Percentiles rank a stretch among this genome's conserved stretches.
These are phyloP conservation scores for Alternaria angustiovoidea DNA, from an alignment of 2,329 filamentous ascomycete genomes.

Conservation along the genomic window DNA sequence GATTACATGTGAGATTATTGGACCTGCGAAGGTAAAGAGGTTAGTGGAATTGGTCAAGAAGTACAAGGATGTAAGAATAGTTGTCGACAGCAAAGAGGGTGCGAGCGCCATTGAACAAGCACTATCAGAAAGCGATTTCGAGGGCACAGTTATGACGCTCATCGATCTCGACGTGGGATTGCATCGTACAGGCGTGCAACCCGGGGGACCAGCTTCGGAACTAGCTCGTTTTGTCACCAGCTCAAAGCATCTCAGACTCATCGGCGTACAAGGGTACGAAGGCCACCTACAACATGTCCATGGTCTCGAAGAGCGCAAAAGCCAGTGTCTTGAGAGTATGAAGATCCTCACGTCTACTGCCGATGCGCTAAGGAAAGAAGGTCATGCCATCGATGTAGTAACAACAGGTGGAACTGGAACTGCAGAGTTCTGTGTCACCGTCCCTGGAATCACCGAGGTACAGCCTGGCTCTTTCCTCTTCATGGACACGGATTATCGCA, in stretches of 20 bases:
- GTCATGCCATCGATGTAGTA: slow-evolving; percentile 59
- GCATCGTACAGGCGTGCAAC: slow-evolving; percentile 59
- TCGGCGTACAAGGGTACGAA: slow-evolving; percentile 63
- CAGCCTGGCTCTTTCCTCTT: slow-evolving; percentile 65
- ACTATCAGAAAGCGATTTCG: slow-evolving; percentile 47
- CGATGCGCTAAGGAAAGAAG: slow-evolving; percentile 52
- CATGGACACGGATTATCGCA: slow-evolving; percentile 66
- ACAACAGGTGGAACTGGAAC: slow-evolving; percentile 64
- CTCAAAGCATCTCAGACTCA: slow-evolving; percentile 53
- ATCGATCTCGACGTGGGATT: slow-evolving; percentile 62
- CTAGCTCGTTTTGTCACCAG: slow-evolving; percentile 53
- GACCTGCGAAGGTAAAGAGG: slow-evolving; percentile 56
- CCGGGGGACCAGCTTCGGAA: slow-evolving; percentile 52
- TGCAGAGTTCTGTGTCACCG: slow-evolving; percentile 61
- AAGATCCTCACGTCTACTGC: slow-evolving; percentile 55
- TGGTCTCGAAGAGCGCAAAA: slow-evolving; percentile 52
- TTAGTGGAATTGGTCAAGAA: slow-evolving; percentile 57
- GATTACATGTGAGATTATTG: slow-evolving; percentile 62
- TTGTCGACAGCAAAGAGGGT: slow-evolving; percentile 58
- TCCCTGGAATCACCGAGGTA: slow-evolving; percentile 62
- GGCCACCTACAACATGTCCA: slow-evolving; percentile 64
- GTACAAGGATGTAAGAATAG: slow-evolving; percentile 54
- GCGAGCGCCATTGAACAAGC: slow-evolving; percentile 58
- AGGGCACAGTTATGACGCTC: slow-evolving; percentile 53
- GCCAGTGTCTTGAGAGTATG: slow-evolving; percentile 58